Evolutionary conservation across 306 rosid species (phyloP), one percentile per base, ranked within the genome.

Genomic region (Vicia sativa): DNA sequence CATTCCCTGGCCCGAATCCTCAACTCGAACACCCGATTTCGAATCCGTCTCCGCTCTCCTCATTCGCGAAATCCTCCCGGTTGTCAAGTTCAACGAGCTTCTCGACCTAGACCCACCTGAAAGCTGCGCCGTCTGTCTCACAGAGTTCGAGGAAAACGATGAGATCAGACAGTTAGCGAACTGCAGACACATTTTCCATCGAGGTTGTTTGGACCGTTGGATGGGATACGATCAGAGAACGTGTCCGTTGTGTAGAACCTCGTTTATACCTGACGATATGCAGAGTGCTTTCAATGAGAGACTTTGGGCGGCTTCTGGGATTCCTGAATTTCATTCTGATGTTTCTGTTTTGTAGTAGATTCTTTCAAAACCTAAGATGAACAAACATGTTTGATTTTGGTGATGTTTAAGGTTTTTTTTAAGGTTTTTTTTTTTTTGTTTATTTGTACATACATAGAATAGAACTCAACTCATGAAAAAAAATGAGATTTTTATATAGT

Each of bases 121-220:
- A 23, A 71, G 79, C 58, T 93, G 97, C 73, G 97, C 95, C 5
- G 97, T 93, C 0, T 93, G 97, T 7, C 78, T 93, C 14, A 88
- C 65, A 46, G 96, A 90, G 73, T 93, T 93, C 72, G 87, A 90
- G 16, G 55, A 45, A 4, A 72, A 78, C 21, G 95, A 90, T 28
- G 99, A 86, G 81, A 85, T 93, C 83, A 74, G 97, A 43, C 85
- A 80, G 70, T 80, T 93, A 4, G 62, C 84, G 0, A 93, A 93
- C 64, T 93, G 97, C 42, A 72, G 79, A 1, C 97, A 93, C 74
- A 68, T 90, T 3, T 93, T 88, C 83, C 99, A 93, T 80, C 72
- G 71, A 14, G 82, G 86, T 11, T 93, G 99, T 56, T 62, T 93
- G 46, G 99, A 93, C 89, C 96, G 95, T 62, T 93, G 99, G 99